Evolutionary conservation across 2,329 filamentous ascomycete genomes (phyloP).

Genomic region (Colletotrichum navitas): DNA sequence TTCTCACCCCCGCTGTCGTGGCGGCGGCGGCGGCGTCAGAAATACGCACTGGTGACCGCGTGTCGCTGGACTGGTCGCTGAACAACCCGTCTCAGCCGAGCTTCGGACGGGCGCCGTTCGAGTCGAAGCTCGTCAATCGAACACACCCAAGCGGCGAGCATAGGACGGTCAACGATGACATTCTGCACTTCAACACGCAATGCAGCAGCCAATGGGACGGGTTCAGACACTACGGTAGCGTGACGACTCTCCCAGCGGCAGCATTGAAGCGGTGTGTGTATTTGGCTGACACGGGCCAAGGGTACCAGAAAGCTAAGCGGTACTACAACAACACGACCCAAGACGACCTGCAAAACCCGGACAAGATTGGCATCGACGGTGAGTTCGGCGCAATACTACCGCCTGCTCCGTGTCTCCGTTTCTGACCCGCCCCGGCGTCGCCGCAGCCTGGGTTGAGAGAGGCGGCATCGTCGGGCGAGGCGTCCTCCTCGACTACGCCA

Average conservation of each 20-base stretch:
- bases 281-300: conserved; percentile 29
- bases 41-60: conserved; percentile 44
- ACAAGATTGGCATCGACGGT: conserved; percentile 57
- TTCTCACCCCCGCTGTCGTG: conserved; percentile 63
- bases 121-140: conserved; percentile 57
- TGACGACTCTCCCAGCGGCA: conserved; percentile 48
- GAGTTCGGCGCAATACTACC: not conserved
- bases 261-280: not conserved
- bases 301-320: conserved; percentile 52
- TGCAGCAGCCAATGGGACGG: conserved; percentile 57
- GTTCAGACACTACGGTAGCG: conserved; percentile 50
- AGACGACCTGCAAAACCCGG: conserved; percentile 56
- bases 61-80: conserved; percentile 53
- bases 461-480: conserved; percentile 64
- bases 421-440: not conserved
- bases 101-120: conserved; percentile 49
- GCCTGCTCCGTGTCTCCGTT: too few species aligned
- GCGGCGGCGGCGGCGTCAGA: conserved; percentile 43
- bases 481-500: conserved; percentile 65
- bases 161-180: conserved; percentile 51
- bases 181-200: conserved; percentile 53
- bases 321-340: conserved; percentile 54
- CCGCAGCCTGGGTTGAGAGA: conserved; percentile 35
- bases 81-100: conserved; percentile 50
- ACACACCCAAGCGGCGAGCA: conserved; percentile 46